phyloP scores from a whole-genome alignment of 225 moss, liverwort and hornwort genomes.

The Physcomitrellopsis africana region DNA sequence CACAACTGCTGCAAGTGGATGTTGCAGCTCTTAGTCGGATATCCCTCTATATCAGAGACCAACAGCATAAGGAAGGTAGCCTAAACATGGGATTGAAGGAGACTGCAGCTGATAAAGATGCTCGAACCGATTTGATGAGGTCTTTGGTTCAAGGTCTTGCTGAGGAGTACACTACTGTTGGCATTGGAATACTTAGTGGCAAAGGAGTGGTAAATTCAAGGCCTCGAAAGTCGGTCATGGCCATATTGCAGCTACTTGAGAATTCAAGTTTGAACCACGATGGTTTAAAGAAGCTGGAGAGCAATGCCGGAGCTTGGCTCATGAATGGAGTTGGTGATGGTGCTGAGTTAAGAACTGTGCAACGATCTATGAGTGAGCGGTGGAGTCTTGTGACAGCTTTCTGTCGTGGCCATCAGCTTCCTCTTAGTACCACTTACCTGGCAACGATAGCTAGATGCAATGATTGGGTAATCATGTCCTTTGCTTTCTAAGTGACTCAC shows the following conservation, averaged over 20 bases:
- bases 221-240: conserved; percentile 49
- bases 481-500: conserved; percentile 16
- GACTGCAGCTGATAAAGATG: conserved; percentile 29
- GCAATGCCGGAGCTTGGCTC: conserved; percentile 81
- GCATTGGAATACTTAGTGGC: conserved; percentile 59
- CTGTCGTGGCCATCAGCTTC: conserved; percentile 90
- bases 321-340: conserved; percentile 86
- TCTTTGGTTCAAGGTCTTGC: conserved; percentile 68
- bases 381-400: conserved; percentile 97
- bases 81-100: conserved; percentile 35
- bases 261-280: conserved; percentile 80
- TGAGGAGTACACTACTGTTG: conserved; percentile 76
- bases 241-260: conserved; percentile 72
- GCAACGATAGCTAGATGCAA: conserved; percentile 84
- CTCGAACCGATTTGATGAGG: conserved; percentile 37
- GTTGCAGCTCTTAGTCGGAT: conserved; percentile 78
- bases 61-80: conserved; percentile 49
- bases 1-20: conserved; percentile 82
- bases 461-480: conserved; percentile 71
- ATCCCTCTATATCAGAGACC: conserved; percentile 55
- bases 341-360: conserved; percentile 77
- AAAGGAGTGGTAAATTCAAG: conserved; percentile 50
- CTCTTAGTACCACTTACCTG: conserved; percentile 83
- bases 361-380: conserved; percentile 83
- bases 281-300: conserved; percentile 61